Conservation (phyloP, 2,329 filamentous ascomycete species). For the Sclerotinia subarctica region DNA sequence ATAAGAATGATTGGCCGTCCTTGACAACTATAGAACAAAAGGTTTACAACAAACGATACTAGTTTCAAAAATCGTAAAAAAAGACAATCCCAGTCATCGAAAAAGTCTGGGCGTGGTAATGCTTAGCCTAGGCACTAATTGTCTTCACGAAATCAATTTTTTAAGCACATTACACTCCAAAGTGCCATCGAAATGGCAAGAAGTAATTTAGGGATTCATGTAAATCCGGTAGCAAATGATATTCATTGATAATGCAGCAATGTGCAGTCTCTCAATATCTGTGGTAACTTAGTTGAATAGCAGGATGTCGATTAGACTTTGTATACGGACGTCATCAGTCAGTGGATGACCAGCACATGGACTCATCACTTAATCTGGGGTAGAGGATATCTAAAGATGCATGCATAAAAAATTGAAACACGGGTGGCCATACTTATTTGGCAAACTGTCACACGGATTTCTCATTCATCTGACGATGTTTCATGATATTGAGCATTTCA, state of each 20-base stretch:
- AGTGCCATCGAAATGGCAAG: not conserved
- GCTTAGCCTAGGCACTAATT: not conserved
- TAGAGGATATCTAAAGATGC: not conserved
- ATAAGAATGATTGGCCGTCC: not conserved
- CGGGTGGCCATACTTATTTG: not conserved
- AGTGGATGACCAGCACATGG: not conserved
- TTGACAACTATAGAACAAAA: not conserved
- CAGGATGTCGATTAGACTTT: not conserved
- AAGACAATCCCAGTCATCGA: not conserved
- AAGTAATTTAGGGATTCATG: not conserved
- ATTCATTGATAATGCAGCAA: not conserved
- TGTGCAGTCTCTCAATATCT: not conserved
- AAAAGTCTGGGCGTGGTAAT: not conserved
- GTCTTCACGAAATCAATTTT: not conserved
- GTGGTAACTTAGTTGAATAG: no score
- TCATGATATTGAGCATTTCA: not conserved
- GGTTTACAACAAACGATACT: not conserved
- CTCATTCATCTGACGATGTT: not conserved
- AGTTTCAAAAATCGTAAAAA: slow-evolving; percentile 4
- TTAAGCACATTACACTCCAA: not conserved
- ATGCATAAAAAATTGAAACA: not conserved
- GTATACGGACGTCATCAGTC: not conserved
- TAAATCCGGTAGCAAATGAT: not conserved
- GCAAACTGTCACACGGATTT: not conserved
- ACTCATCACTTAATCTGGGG: not conserved